Conservation (phyloP, 2,329 filamentous ascomycete species). For the Aspergillus phoenicis region DNA sequence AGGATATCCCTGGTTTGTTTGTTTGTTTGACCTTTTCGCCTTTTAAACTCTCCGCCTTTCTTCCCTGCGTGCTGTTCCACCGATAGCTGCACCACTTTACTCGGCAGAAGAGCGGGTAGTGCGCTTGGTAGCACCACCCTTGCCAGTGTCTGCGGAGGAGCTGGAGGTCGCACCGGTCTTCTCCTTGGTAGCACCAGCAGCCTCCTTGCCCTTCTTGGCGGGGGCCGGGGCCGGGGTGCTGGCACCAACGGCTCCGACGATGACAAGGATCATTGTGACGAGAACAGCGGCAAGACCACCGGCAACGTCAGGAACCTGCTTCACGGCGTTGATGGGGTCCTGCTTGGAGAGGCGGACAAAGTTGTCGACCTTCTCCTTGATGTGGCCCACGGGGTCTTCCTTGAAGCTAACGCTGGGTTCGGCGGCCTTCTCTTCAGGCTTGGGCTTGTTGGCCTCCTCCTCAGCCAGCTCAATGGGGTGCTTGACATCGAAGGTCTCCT, state of each 20-base stretch:
- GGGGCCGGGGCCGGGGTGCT: constrained; percentile 66
- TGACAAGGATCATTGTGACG: constrained; percentile 69
- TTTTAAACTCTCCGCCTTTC: neutral
- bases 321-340: constrained; percentile 80
- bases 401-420: constrained; percentile 76
- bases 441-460: constrained; percentile 78
- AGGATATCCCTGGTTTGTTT: constrained; percentile 1
- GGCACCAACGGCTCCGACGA: constrained; percentile 67
- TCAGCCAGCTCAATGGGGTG: constrained; percentile 76
- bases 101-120: constrained; percentile 50
- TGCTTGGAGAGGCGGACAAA: constrained; percentile 83
- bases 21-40: neutral
- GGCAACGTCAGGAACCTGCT: constrained; percentile 89
- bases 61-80: neutral
- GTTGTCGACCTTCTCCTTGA: constrained; percentile 90
- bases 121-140: constrained; percentile 68
- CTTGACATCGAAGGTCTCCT: constrained; percentile 91
- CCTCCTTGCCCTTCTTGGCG: constrained; percentile 75
- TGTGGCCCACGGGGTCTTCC: constrained; percentile 83
- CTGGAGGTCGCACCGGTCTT: constrained; percentile 68
- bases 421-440: constrained; percentile 71
- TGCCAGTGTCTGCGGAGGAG: constrained; percentile 71
- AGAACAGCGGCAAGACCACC: constrained; percentile 73
- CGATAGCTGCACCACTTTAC: constrained; percentile 27
- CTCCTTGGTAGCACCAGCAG: constrained; percentile 59